A percentile compares a stretch with the other conserved stretches of the same genome.
phyloP scores from a whole-genome alignment of 179 eudicot species.

The Silene vulgaris region DNA sequence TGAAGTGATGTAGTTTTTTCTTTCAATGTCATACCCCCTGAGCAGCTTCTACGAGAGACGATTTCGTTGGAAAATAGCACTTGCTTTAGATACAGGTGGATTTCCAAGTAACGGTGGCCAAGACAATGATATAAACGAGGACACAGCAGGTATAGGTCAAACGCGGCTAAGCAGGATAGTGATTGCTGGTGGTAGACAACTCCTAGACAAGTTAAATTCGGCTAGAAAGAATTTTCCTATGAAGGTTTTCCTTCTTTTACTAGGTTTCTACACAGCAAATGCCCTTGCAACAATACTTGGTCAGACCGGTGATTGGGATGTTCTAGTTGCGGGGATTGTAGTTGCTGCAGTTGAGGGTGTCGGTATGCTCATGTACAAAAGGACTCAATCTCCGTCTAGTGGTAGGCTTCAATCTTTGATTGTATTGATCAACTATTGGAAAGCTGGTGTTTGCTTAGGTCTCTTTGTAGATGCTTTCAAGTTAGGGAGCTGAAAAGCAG shows the following conservation, averaged over 20 bases:
- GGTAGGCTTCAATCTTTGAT: constrained; percentile 59
- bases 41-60: constrained; percentile 38
- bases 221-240: constrained; percentile 83
- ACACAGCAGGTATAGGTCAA: constrained; percentile 48
- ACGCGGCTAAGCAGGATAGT: constrained; percentile 84
- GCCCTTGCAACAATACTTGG: constrained; percentile 93
- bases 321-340: constrained; percentile 85
- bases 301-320: constrained; percentile 98
- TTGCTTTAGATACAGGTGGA: constrained; percentile 75
- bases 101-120: constrained; percentile 44
- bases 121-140: constrained; percentile 38
- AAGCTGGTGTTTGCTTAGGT: constrained; percentile 96
- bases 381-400: constrained; percentile 33
- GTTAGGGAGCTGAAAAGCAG: constrained; percentile 55
- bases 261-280: constrained; percentile 94
- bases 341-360: constrained; percentile 95
- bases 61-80: constrained; percentile 44
- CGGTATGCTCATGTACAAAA: constrained; percentile 88
- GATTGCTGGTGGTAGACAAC: constrained; percentile 67
- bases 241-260: constrained; percentile 81
- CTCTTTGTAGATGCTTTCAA: constrained; percentile 98
- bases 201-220: constrained; percentile 64
- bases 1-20: not conserved
- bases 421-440: constrained; percentile 83
- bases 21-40: not conserved